Evolutionary conservation across 495 filamentous ascomycete genomes (phyloP).

Genomic region (Penicillium tannophilum): DNA sequence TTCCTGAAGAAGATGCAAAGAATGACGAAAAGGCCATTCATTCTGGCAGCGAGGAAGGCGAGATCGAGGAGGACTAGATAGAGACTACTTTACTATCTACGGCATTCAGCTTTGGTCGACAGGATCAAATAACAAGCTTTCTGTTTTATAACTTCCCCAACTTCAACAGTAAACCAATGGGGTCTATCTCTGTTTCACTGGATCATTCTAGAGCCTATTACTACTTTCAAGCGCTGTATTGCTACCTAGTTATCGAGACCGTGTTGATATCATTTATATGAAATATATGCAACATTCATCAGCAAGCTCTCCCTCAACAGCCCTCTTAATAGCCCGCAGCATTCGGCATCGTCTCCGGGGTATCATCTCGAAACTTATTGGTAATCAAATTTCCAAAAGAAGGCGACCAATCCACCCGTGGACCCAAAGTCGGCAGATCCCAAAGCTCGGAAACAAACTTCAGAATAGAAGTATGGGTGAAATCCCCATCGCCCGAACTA

Average conservation of each 20-base stretch:
- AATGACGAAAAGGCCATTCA: slow-evolving; percentile 71
- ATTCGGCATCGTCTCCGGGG: slow-evolving; percentile 28
- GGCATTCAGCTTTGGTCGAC: not conserved
- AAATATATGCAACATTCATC: too few species aligned
- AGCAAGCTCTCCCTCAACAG: not conserved
- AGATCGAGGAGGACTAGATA: slow-evolving; percentile 86
- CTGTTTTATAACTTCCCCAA: not conserved
- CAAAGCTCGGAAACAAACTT: slow-evolving; percentile 46
- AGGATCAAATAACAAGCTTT: slow-evolving; percentile 3
- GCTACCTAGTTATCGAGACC: too few species aligned
- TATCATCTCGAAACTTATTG: slow-evolving; percentile 31
- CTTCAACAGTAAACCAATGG: too few species aligned
- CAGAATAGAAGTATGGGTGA: slow-evolving; percentile 48
- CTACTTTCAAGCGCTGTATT: too few species aligned
- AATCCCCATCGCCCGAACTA: slow-evolving; percentile 33
- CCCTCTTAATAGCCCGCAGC: slow-evolving; percentile 18
- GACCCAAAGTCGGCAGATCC: slow-evolving; percentile 41
- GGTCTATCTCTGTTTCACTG: not conserved
- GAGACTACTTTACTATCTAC: not conserved
- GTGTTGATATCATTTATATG: too few species aligned
- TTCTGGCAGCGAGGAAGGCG: slow-evolving; percentile 94
- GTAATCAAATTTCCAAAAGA: slow-evolving; percentile 42
- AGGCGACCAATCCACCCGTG: slow-evolving; percentile 46
- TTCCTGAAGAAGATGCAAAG: slow-evolving; percentile 41
- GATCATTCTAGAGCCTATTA: not conserved